Base-by-base conservation (phyloP, 176 grass and related monocot species). In the Aegilops longissima region DNA sequence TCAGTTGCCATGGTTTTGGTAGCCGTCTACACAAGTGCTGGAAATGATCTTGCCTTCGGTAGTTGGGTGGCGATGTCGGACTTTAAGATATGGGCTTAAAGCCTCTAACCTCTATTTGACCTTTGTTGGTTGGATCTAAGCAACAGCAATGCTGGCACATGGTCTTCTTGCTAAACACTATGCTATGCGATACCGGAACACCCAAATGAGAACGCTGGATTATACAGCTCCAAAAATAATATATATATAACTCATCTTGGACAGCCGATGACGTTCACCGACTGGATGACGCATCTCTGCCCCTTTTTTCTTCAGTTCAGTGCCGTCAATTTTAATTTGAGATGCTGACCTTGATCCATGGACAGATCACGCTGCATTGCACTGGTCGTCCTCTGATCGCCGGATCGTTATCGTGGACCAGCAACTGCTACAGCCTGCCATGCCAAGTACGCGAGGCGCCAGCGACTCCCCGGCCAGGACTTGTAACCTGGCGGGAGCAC, bases 321-420 rank as follows among this genome's bases (percentile, higher is more conserved):
- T 20, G 36, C 25, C 64, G 58, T 68, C 14, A 33, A 45, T 18
- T 73, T 12, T 14, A 76, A 35, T 77, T 76, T n/a, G 10, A 34
- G 36, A 59, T 6, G n/a, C 25, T 59, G 17, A 20, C 54, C 54
- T 2, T 9, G 61, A 62, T 62, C 61, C n/a, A 12, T 62, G n/a
- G 61, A 12, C n/a, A 9, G 21, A 62, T 62, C 61, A 75, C 42
- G 63, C 6, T 64, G 20, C 2, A 31, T 31, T 34, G 31, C 8
- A 27, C 35, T 8, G 36, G 30, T 67, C 64, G 68, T 31, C 38
- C 20, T 24, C 18, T 61, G 42, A 9, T 39, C 16, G 72, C 12
- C 38, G 12, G 40, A 83, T 78, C 36, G 33, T 70, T 70, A 58
- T 61, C 63, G 64, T 78, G 63, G 80, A 70, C 76, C 70, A 73